Evolutionary conservation across 2,329 filamentous ascomycete species (phyloP).

Genomic region (Lithohypha guttulata): DNA sequence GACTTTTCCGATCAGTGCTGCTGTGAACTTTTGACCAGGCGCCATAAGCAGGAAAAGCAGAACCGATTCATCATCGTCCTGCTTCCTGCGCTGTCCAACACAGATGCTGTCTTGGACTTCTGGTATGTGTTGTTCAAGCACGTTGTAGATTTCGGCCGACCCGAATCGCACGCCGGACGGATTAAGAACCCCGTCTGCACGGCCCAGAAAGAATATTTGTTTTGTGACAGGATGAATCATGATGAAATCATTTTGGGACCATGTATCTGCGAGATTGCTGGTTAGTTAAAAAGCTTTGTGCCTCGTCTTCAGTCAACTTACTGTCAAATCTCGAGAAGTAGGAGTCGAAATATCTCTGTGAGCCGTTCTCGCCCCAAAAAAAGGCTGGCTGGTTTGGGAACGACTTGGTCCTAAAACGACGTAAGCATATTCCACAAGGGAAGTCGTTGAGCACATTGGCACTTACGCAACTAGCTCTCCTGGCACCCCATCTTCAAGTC

Average conservation of each 20-base stretch:
- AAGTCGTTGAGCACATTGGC: no score
- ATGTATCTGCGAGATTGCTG: no score
- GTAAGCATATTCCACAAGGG: no score
- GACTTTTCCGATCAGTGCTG: conserved; percentile 46
- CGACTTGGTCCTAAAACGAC: conserved; percentile 45
- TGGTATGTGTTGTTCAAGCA: conserved; percentile 52
- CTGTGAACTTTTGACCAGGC: conserved; percentile 46
- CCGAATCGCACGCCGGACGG: conserved; percentile 86
- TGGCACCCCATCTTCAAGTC: conserved; percentile 46
- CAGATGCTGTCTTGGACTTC: conserved; percentile 63
- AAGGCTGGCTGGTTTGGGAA: conserved; percentile 68
- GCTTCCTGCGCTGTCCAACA: conserved; percentile 61
- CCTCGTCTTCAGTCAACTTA: no score
- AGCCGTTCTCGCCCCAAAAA: conserved; percentile 46
- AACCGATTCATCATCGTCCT: conserved; percentile 48
- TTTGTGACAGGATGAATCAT: conserved; percentile 57
- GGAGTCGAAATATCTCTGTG: no score
- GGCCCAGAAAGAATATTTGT: conserved; percentile 55
- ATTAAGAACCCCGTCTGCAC: conserved; percentile 49
- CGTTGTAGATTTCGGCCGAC: conserved; percentile 89
- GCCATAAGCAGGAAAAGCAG: conserved; percentile 51
- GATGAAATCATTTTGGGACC: conserved; percentile 77
- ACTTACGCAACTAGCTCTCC: conserved; percentile 73
- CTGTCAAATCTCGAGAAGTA: no score
- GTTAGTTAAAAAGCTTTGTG: no score